Conservation (phyloP, 2,329 filamentous ascomycete species). For the Colletotrichum incanum region DNA sequence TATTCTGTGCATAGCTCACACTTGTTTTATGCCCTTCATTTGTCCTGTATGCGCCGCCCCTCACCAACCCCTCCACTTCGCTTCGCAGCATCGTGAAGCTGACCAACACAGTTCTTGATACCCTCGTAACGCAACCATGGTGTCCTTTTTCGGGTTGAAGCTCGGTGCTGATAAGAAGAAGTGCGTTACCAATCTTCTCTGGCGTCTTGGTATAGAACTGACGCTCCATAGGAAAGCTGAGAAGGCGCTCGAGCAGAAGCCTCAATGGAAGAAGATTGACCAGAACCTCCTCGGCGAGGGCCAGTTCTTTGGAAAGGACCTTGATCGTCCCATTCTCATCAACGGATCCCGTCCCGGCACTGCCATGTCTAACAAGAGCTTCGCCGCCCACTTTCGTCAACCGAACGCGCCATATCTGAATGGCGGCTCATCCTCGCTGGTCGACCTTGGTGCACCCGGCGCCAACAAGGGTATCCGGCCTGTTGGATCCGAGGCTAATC, state of each 20-base stretch:
- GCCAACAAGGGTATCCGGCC: slow-evolving; percentile 53
- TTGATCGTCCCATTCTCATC: slow-evolving; percentile 53
- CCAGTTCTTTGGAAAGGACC: slow-evolving; percentile 55
- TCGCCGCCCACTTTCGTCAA: slow-evolving; percentile 44
- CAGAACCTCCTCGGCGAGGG: slow-evolving; percentile 53
- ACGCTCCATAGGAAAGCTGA: slow-evolving; percentile 43
- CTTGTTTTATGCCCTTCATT: slow-evolving; percentile 24
- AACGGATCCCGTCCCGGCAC: slow-evolving; percentile 54
- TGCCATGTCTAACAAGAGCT: slow-evolving; percentile 52
- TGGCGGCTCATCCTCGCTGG: slow-evolving; percentile 61
- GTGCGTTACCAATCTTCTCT: slow-evolving; percentile 46
- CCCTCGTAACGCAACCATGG: slow-evolving; percentile 58
- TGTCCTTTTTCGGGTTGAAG: slow-evolving; percentile 73
- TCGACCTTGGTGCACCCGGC: slow-evolving; percentile 56
- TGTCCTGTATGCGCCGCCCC: slow-evolving; percentile 39
- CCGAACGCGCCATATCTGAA: slow-evolving; percentile 54
- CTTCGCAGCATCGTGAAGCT: slow-evolving; percentile 8
- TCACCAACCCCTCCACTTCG: slow-evolving; percentile 25
- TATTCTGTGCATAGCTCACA: slow-evolving; percentile 36
- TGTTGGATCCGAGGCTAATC: slow-evolving; percentile 57
- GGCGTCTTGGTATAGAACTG: not conserved
- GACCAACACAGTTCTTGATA: slow-evolving; percentile 33
- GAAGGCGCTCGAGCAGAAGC: slow-evolving; percentile 45
- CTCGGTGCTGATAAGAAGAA: slow-evolving; percentile 72
- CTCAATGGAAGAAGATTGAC: slow-evolving; percentile 52